phyloP scores from a whole-genome alignment of 75 land plant species.

The Cryptomeria japonica region DNA sequence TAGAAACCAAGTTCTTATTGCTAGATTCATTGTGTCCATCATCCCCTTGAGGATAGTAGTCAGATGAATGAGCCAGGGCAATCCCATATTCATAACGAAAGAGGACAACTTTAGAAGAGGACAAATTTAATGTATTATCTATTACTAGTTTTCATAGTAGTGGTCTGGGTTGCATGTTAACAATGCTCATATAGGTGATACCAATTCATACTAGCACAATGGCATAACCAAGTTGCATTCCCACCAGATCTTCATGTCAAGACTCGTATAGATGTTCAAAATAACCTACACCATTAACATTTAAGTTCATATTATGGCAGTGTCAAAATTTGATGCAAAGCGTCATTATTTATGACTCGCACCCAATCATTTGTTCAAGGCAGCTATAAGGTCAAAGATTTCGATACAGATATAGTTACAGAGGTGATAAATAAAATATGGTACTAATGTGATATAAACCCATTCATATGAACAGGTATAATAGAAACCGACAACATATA shows the following conservation, averaged over 20 bases:
- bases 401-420: neutral
- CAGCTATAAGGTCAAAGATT: neutral
- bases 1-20: too few relatives aligned
- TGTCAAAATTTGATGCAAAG: neutral
- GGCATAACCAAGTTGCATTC: neutral
- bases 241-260: neutral
- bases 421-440: neutral
- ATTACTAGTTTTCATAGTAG: too few relatives aligned
- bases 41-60: too few relatives aligned
- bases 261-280: neutral
- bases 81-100: too few relatives aligned
- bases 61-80: too few relatives aligned
- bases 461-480: neutral
- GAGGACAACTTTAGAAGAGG: too few relatives aligned
- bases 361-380: neutral
- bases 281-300: neutral
- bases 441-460: neutral
- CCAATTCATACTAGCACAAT: neutral
- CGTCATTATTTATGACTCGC: too few relatives aligned
- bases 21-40: too few relatives aligned
- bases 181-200: too few relatives aligned
- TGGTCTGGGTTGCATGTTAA: neutral
- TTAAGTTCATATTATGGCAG: too few relatives aligned
- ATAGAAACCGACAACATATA: neutral
- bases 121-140: too few relatives aligned